These are phyloP conservation scores for Eucalyptus melliodora DNA, from an alignment of 345 rosid genomes.

Conservation along the genomic window DNA sequence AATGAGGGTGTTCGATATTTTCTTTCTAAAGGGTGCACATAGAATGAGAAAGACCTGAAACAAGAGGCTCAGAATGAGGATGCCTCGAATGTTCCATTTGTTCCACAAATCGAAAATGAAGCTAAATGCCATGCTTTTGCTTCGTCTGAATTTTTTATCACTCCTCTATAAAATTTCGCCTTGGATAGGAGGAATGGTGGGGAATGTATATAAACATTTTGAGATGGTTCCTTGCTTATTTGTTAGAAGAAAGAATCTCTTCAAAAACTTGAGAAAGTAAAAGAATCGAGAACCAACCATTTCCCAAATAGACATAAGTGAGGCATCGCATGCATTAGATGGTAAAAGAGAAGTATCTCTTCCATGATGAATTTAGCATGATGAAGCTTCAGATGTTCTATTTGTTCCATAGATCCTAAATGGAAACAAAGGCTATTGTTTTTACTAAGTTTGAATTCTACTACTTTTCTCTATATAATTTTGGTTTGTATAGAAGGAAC, in stretches of 20 bases:
- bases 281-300: too few species aligned
- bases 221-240: not conserved
- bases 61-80: not conserved
- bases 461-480: rapidly evolving
- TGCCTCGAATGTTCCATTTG: not conserved
- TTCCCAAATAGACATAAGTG: not conserved
- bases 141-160: not conserved
- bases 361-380: not conserved
- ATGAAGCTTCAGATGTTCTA: not conserved
- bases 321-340: not conserved
- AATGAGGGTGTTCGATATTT: rapidly evolving
- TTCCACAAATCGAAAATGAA: not conserved
- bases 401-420: not conserved
- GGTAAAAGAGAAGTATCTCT: not conserved
- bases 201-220: not conserved
- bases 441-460: not conserved
- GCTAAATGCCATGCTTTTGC: not conserved
- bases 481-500: not conserved
- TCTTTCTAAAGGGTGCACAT: not conserved
- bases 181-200: not conserved
- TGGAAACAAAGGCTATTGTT: not conserved
- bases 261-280: rapidly evolving
- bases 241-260: not conserved
- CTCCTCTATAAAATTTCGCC: not conserved
- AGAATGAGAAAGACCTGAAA: not conserved